These are phyloP conservation scores for Paramecium caudatum DNA, from an alignment of 73 alveolate genomes.

Conservation along the genomic window DNA sequence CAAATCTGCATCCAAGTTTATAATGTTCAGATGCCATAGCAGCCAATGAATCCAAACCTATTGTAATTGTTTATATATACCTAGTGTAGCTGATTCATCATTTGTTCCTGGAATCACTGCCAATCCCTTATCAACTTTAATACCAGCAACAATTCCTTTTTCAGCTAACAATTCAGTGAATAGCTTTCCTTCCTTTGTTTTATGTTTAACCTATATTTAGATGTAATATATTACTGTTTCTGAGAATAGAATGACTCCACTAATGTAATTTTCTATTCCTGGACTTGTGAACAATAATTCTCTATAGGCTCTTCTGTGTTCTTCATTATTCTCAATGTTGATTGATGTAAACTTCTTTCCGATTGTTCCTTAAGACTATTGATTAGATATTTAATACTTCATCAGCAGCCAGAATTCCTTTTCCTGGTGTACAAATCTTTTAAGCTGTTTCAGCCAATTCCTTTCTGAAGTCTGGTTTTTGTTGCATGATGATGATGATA, in stretches of 20 bases:
- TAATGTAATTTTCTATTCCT: conserved; percentile 95
- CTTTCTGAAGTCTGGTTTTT: conserved; percentile 82
- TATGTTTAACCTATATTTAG: conserved; percentile 79
- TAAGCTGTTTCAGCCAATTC: conserved; percentile 94
- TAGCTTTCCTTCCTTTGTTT: conserved; percentile 91
- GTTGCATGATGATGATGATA: conserved; percentile 25
- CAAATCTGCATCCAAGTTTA: conserved; percentile 96
- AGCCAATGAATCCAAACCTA: conserved; percentile 85
- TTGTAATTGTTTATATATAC: conserved; percentile 50
- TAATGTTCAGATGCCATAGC: conserved; percentile 86
- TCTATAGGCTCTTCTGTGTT: conserved; percentile 96
- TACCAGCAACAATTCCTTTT: conserved; percentile 98
- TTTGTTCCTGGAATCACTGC: conserved; percentile 89
- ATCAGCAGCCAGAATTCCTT: conserved; percentile 98
- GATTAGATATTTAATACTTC: conserved; percentile 64
- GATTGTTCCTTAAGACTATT: conserved; percentile 93
- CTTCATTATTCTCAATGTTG: conserved; percentile 94
- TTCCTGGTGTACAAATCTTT: conserved; percentile 92
- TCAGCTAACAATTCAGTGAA: conserved; percentile 90
- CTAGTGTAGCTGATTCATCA: conserved; percentile 93
- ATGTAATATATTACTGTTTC: conserved; percentile 86
- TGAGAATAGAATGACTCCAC: conserved; percentile 98
- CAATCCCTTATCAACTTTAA: conserved; percentile 98
- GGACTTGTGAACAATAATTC: conserved; percentile 95
- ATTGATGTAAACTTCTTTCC: conserved; percentile 92